These are phyloP conservation scores for Penicillium waksmanii DNA, from an alignment of 495 filamentous ascomycete species.

Conservation along the genomic window DNA sequence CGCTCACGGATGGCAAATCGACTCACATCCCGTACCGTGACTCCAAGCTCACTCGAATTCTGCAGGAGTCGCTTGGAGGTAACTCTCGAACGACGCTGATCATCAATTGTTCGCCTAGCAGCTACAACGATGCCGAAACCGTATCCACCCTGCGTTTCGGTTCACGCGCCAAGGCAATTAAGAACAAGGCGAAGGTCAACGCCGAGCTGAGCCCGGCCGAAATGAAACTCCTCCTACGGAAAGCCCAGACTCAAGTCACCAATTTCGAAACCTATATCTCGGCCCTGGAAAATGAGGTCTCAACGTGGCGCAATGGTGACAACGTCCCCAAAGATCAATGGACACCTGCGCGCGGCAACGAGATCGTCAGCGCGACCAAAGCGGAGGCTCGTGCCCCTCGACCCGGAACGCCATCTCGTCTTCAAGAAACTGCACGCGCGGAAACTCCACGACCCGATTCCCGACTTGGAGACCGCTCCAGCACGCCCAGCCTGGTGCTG, in stretches of 20 bases:
- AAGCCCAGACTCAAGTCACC: conserved; percentile 86
- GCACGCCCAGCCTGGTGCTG: conserved; percentile 81
- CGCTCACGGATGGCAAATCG: conserved; percentile 97
- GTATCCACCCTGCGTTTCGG: conserved; percentile 92
- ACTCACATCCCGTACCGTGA: conserved; percentile 95
- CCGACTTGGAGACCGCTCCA: conserved; percentile 81
- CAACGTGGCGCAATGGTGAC: conserved; percentile 85
- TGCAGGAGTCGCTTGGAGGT: conserved; percentile 95
- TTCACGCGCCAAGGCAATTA: conserved; percentile 96
- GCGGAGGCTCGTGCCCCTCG: conserved; percentile 61
- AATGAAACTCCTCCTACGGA: conserved; percentile 87
- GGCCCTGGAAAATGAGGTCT: conserved; percentile 83
- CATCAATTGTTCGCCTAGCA: conserved; percentile 97
- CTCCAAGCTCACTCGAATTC: conserved; percentile 94
- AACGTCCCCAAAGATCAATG: conserved; percentile 85
- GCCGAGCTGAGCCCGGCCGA: conserved; percentile 94
- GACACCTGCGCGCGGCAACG: conserved; percentile 63
- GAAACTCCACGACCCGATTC: conserved; percentile 79
- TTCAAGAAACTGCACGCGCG: conserved; percentile 56
- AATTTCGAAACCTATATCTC: conserved; percentile 85
- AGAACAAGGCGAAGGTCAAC: conserved; percentile 99
- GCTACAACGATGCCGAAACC: conserved; percentile 97
- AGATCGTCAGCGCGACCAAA: conserved; percentile 59
- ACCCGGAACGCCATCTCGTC: conserved; percentile 81
- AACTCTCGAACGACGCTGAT: conserved; percentile 97